Percentiles rank a stretch among this genome's conserved stretches.
Conservation (phyloP, 2,329 filamentous ascomycete species). For the Gaeumannomyces tritici region DNA sequence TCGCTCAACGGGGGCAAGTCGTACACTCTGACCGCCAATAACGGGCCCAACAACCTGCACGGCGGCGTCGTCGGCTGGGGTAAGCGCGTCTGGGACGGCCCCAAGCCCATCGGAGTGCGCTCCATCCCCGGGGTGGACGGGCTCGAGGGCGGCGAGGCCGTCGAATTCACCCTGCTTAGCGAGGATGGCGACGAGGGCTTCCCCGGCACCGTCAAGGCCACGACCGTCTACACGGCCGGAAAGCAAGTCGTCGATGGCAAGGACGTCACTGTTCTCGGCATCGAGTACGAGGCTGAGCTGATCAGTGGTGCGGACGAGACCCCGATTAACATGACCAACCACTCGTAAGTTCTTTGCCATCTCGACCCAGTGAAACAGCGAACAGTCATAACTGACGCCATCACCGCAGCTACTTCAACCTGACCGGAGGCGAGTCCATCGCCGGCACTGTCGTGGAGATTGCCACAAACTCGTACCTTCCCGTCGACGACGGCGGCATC, state of each 20-base stretch:
- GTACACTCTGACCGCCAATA: constrained; percentile 65
- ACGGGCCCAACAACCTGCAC: constrained; percentile 68
- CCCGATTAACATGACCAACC: constrained; percentile 87
- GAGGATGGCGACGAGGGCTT: constrained; percentile 82
- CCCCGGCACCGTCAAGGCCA: constrained; percentile 73
- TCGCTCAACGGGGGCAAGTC: constrained; percentile 57
- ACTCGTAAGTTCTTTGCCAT: constrained; percentile 51
- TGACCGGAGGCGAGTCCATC: constrained; percentile 41
- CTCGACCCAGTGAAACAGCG: background rate
- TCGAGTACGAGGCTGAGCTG: constrained; percentile 85
- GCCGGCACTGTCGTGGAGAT: constrained; percentile 59
- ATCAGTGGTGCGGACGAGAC: constrained; percentile 79
- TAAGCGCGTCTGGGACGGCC: constrained; percentile 67
- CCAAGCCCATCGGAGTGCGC: constrained; percentile 45
- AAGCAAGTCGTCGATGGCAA: constrained; percentile 50
- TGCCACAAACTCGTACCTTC: constrained; percentile 55
- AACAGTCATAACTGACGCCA: no score
- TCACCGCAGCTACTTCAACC: constrained; percentile 54
- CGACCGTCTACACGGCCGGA: constrained; percentile 68
- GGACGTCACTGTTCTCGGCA: constrained; percentile 62
- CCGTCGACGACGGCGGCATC: constrained; percentile 63
- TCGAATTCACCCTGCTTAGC: constrained; percentile 58
- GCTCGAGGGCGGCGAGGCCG: constrained; percentile 52
- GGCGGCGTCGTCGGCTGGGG: constrained; percentile 71
- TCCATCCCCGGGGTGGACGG: constrained; percentile 39